Evolutionary conservation across 768 basidiomycete species (phyloP).

Genomic region (Podaxis carcinomalis): DNA sequence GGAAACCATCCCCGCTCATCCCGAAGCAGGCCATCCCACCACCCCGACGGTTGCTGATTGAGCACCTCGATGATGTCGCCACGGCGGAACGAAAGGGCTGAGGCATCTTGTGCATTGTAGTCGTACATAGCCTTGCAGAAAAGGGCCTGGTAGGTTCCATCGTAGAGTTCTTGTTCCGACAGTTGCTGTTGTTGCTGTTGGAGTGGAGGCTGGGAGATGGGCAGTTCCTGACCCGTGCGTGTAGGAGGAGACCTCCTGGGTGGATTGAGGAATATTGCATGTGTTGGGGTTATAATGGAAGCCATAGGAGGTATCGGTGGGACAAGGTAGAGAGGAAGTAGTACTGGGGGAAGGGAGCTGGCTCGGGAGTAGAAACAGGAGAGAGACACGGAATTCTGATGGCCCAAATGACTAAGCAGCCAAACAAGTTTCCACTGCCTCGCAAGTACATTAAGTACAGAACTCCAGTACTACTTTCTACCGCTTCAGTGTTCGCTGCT

Average conservation of each 20-base stretch:
- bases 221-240: background rate
- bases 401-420: constrained; percentile 7
- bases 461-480: constrained; percentile 26
- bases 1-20: constrained; percentile 97
- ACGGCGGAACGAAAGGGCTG: constrained; percentile 81
- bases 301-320: background rate
- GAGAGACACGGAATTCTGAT: constrained; percentile 7
- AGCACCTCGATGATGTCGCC: constrained; percentile 94
- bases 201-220: background rate
- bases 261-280: background rate
- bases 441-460: background rate
- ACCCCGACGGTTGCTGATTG: constrained; percentile 86
- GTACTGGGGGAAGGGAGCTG: background rate
- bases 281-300: background rate
- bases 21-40: constrained; percentile 95
- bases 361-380: background rate
- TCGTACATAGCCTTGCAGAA: constrained; percentile 93
- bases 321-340: background rate
- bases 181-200: background rate
- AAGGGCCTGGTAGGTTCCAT: constrained; percentile 61
- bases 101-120: constrained; percentile 82
- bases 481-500: constrained; percentile 84
- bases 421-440: background rate
- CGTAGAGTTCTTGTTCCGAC: constrained; percentile 26
- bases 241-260: background rate